These are phyloP conservation scores for Castanea sativa DNA, from an alignment of 306 rosid genomes.

Conservation along the genomic window DNA sequence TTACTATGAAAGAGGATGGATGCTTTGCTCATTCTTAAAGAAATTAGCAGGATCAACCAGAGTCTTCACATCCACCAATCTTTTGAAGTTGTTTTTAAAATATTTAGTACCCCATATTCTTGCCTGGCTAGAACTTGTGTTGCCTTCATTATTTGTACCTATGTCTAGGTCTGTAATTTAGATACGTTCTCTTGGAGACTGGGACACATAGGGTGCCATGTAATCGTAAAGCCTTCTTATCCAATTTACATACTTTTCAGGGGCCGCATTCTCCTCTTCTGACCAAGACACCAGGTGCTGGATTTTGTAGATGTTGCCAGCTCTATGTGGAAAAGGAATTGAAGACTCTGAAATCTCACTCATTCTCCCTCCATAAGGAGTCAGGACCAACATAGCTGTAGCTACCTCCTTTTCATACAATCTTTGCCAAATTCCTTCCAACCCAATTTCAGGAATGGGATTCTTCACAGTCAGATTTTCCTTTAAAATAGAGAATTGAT, in stretches of 20 bases:
- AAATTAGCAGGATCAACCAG: constrained; percentile 44
- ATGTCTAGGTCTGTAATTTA: too few relatives aligned
- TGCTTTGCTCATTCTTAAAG: constrained; percentile 46
- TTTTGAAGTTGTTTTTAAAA: too few relatives aligned
- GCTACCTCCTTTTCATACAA: constrained; percentile 34
- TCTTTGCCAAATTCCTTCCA: constrained; percentile 48
- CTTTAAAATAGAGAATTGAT: constrained; percentile 34
- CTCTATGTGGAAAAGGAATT: constrained; percentile 60
- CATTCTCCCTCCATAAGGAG: constrained; percentile 51
- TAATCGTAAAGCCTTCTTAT: too few relatives aligned
- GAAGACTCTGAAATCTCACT: constrained; percentile 37
- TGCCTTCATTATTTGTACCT: too few relatives aligned
- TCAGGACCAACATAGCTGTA: constrained; percentile 35
- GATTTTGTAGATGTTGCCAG: constrained; percentile 44
- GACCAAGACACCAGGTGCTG: constrained; percentile 55
- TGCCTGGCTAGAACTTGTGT: too few relatives aligned
- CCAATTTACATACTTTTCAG: too few relatives aligned
- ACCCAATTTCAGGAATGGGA: constrained; percentile 42
- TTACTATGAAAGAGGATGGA: constrained; percentile 15
- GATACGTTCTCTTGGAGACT: too few relatives aligned
- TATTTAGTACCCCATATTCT: constrained; percentile 35
- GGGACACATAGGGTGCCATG: too few relatives aligned
- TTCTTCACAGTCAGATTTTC: constrained; percentile 64
- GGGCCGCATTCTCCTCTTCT: constrained; percentile 16
- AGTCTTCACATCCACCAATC: constrained; percentile 34